These are phyloP conservation scores for Psilocybe cyanescens DNA, from an alignment of 768 basidiomycete species.

Conservation along the genomic window DNA sequence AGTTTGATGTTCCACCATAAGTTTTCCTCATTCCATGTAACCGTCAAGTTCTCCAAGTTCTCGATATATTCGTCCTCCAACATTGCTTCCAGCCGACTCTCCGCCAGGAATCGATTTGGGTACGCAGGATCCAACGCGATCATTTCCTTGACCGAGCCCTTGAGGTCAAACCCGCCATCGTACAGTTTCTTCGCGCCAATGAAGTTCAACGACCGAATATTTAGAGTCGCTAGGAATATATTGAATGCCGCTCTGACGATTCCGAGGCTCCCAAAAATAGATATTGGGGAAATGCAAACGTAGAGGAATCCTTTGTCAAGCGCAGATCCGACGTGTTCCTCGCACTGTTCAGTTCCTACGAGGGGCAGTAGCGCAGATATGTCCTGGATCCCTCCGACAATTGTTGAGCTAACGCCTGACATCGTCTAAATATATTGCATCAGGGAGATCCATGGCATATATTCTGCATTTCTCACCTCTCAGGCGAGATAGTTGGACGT, in stretches of 20 bases:
- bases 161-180: neutral
- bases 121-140: neutral
- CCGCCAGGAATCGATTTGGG: neutral
- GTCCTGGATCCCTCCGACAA: conserved; percentile 15
- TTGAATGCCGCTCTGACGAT: neutral
- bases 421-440: too few species aligned
- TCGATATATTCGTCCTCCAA: neutral
- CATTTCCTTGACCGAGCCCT: neutral
- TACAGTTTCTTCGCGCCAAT: neutral
- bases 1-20: conserved; percentile 5
- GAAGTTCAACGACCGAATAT: neutral
- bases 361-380: conserved; percentile 16
- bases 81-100: neutral
- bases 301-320: conserved; percentile 15
- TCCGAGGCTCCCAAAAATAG: conserved; percentile 19
- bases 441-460: too few species aligned
- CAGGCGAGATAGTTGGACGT: too few species aligned
- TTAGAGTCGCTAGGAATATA: neutral
- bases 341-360: conserved; percentile 20
- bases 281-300: conserved; percentile 7
- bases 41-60: neutral
- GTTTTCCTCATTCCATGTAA: neutral
- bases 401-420: neutral
- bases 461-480: too few species aligned
- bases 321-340: conserved; percentile 16